Percentiles rank a stretch among this genome's conserved stretches.
Conservation (phyloP, 306 rosid genomes). For the apple (Malus domestica) region ASM211411v1 NC_041800.1:28871233-28871732, state of each 20-base stretch:
- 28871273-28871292: neutral
- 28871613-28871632: constrained; percentile 23
- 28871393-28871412: constrained; percentile 28
- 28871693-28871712: constrained; percentile 37
- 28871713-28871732: constrained; percentile 35
- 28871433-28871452: neutral
- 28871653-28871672: constrained; percentile 38
- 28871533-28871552: constrained; percentile 13
- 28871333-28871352: constrained; percentile 4
- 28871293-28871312: neutral
- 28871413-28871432: constrained; percentile 14
- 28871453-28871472: neutral
- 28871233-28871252: neutral
- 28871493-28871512: neutral
- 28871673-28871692: constrained; percentile 26
- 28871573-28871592: constrained; percentile 35
- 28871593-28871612: constrained; percentile 27
- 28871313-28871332: neutral
- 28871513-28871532: constrained; percentile 13
- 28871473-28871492: neutral
- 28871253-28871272: neutral
- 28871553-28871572: constrained; percentile 35
- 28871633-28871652: constrained; percentile 21
- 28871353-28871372: constrained; percentile 52
- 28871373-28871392: constrained; percentile 16